phyloP scores from a whole-genome alignment of 331 rosid genomes.

The Malus hybrid region DNA sequence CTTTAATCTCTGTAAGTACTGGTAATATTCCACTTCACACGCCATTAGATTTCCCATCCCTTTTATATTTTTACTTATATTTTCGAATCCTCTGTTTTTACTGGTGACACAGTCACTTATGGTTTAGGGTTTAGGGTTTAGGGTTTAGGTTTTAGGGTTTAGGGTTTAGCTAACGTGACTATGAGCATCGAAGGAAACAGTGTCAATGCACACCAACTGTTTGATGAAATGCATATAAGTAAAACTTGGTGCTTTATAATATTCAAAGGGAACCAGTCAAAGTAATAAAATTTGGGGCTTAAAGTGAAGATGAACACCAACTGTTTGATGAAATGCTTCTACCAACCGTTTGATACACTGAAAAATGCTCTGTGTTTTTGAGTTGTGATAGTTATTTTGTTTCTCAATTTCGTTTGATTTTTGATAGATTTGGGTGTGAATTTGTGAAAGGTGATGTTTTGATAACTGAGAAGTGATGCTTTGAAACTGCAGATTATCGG shows the following conservation, averaged over 20 bases:
- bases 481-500: not conserved
- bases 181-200: too few species aligned
- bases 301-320: not conserved
- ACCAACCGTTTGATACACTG: not conserved
- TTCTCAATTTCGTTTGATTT: not conserved
- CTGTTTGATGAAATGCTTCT: conserved; percentile 7
- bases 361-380: not conserved
- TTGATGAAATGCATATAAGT: not conserved
- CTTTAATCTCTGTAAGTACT: not conserved
- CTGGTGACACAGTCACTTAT: too few species aligned
- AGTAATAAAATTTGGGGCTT: not conserved
- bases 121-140: too few species aligned
- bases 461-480: not conserved
- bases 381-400: not conserved
- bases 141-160: too few species aligned
- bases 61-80: not conserved
- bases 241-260: not conserved
- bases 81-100: too few species aligned
- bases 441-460: not conserved
- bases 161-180: too few species aligned
- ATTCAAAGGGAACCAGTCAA: not conserved
- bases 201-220: not conserved
- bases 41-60: not conserved
- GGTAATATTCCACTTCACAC: too few species aligned
- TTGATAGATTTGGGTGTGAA: not conserved